Percentiles rank a stretch among this genome's conserved stretches.
Conservation (phyloP, 495 filamentous ascomycete species). For the Neurospora africana region DNA sequence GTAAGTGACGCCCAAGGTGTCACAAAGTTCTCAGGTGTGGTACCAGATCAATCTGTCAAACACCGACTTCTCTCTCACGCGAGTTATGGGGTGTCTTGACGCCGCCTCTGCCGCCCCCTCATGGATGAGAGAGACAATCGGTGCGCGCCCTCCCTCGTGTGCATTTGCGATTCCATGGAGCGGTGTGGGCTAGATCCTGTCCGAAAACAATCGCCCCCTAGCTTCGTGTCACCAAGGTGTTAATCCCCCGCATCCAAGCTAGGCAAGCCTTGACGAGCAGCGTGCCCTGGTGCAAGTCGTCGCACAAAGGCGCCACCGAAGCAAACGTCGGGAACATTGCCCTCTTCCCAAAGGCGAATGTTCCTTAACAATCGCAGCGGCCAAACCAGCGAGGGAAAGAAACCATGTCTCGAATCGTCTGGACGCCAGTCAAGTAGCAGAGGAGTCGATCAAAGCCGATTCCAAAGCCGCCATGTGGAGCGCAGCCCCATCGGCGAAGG, state of each 20-base stretch:
- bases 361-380: conserved; percentile 74
- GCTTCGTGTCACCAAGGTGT: not conserved
- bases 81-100: not conserved
- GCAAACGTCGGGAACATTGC: not conserved
- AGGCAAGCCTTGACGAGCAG: conserved; percentile 32
- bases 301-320: conserved; percentile 12
- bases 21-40: not conserved
- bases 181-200: not conserved
- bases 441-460: conserved; percentile 87
- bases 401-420: conserved; percentile 77
- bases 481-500: conserved; percentile 81
- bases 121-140: not conserved
- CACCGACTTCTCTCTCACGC: not conserved
- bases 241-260: conserved; percentile 20
- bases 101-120: not conserved
- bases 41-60: not conserved
- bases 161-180: not conserved
- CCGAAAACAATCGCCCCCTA: not conserved
- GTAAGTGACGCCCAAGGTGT: not conserved
- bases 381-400: conserved; percentile 84
- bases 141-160: not conserved
- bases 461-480: conserved; percentile 94
- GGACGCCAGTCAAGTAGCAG: conserved; percentile 72
- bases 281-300: conserved; percentile 11
- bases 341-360: not conserved